Base-by-base conservation (phyloP, 306 rosid genomes). In the Heteromeles arbutifolia region DNA sequence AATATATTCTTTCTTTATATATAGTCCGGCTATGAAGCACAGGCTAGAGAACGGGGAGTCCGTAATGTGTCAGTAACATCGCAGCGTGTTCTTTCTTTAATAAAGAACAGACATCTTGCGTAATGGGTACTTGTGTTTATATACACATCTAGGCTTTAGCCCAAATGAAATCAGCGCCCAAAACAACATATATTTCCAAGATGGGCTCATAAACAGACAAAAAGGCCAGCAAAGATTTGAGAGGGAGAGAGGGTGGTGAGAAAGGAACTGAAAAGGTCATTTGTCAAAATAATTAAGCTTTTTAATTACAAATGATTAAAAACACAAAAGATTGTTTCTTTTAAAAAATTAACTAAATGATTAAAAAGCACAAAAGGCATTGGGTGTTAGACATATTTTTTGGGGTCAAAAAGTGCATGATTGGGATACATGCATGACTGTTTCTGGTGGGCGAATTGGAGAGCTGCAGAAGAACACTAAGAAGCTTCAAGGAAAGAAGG, bases 401-500 rank as follows among this genome's bases (percentile, higher is more conserved):
- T 52, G 6, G 5, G 54, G 66, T 76, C 69, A 31, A 62, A 69
- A 31, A 57, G 19, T 32, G n/a, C 78, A 70, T 61, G 83, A 64
- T 83, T 78, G 53, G 6, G 43, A 37, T 31, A 3, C 44, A 28
- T 68, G 67, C 61, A 69, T 57, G 86, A 71, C 57, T 71, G 61
- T 61, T 50, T 69, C 79, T 78, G 21, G 78, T 67, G 80, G 78
- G 79, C 67, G 26, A 76, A 28, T 57, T 62, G 44, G 59, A 24
- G 34, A 3, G 26, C 5, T n/a, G 57, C 21, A 3, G 26, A 22
- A 80, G 65, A 65, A 58, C 58, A 4, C 54, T 79, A 78, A 65
- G 93, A 87, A 89, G 85, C 84, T 85, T 89, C 93, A 71, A 72
- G 71, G 84, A 52, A 89, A 67, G 74, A 67, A 31, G 52, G 31